Percentiles rank a stretch among this genome's conserved stretches.
Evolutionary conservation across 441 rosid species (phyloP).

Genomic region (Populus trichocarpa): DNA sequence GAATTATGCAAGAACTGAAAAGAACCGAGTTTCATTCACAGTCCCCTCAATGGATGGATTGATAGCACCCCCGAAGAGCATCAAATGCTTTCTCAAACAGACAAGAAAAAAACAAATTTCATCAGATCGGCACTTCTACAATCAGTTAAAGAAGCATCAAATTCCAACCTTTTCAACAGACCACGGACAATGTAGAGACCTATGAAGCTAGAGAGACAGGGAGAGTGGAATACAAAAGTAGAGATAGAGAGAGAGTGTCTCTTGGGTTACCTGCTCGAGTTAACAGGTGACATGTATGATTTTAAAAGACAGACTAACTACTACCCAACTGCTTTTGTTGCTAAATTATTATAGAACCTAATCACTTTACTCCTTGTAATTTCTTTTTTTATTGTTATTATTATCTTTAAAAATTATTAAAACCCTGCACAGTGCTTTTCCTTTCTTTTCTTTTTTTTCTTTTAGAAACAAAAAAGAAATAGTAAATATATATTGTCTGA

Average conservation of each 20-base stretch:
- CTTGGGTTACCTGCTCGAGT: constrained; percentile 50
- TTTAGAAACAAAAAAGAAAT: background rate
- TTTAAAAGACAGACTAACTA: constrained; percentile 54
- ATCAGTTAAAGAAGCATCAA: constrained; percentile 62
- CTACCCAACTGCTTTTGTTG: constrained; percentile 64
- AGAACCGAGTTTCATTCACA: constrained; percentile 34
- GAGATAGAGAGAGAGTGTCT: constrained; percentile 23
- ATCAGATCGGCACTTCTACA: constrained; percentile 40
- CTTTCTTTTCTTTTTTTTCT: background rate
- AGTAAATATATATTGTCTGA: constrained; percentile 12
- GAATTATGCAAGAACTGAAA: constrained; percentile 45
- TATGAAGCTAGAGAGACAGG: constrained; percentile 30
- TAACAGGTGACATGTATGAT: constrained; percentile 41
- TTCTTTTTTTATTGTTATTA: constrained; percentile 11
- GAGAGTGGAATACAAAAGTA: constrained; percentile 19
- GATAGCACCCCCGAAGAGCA: constrained; percentile 34
- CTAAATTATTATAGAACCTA: constrained; percentile 75
- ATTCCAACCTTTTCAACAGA: constrained; percentile 46
- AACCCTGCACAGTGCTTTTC: constrained; percentile 2
- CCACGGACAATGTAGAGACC: constrained; percentile 16
- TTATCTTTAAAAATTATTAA: background rate
- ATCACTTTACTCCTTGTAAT: constrained; percentile 24
- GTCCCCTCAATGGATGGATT: constrained; percentile 34
- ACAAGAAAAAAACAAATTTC: constrained; percentile 34
- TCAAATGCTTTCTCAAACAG: constrained; percentile 57